These are phyloP conservation scores for Pistacia integerrima DNA, from an alignment of 345 rosid species.

Conservation along the genomic window DNA sequence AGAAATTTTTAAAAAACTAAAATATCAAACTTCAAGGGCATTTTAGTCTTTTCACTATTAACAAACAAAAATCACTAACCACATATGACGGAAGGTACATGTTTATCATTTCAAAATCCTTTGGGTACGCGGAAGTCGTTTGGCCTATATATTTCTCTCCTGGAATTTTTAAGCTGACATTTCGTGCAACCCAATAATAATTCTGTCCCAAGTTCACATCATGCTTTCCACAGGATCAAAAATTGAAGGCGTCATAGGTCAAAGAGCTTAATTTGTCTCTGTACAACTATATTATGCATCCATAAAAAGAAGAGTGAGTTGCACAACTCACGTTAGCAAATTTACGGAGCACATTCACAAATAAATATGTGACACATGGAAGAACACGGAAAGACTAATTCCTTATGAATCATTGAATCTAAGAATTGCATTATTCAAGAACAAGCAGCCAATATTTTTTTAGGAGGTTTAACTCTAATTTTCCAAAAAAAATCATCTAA, in stretches of 20 bases:
- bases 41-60: no score
- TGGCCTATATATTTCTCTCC: not conserved
- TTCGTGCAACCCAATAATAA: not conserved
- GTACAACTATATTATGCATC: not conserved
- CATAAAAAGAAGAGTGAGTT: no score
- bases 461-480: not conserved
- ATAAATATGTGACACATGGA: no score
- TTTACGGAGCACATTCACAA: not conserved
- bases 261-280: not conserved
- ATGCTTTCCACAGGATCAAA: constrained; percentile 4
- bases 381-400: not conserved
- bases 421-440: not conserved
- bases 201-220: not conserved
- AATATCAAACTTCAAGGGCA: no score
- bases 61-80: no score
- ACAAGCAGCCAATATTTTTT: no score
- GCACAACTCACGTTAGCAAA: not conserved
- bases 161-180: not conserved
- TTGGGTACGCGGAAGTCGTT: no score
- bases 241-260: not conserved
- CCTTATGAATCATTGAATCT: not conserved
- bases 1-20: no score
- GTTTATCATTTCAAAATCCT: no score
- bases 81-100: no score
- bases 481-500: not conserved